Base-by-base conservation (phyloP, 495 filamentous ascomycete genomes). In the Evansstolkia leycettana region DNA sequence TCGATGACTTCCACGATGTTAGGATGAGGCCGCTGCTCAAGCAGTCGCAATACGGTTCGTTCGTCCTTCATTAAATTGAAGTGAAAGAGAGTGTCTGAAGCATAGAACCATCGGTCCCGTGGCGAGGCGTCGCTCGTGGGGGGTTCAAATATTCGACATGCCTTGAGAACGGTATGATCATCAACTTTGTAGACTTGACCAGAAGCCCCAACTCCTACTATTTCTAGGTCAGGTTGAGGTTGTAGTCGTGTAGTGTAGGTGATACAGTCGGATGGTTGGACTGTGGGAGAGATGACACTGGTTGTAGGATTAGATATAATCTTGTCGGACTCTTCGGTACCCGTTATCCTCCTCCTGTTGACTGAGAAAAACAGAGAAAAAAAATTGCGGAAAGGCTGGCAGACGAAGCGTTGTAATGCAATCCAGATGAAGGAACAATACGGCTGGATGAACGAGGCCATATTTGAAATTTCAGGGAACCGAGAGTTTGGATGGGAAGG, bases 181-280 rank as follows among this genome's bases (percentile, higher is more conserved):
- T 45, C 45, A 34, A 51, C 45, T 20, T 39, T 26, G 39, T 51
- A 51, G 28, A 48, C 45, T 40, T 45, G 34, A 26, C 31, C 41
- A 16, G 40, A 43, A 33, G 45, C 45, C 23, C 48, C 40, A 25
- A 42, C 34, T 0, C 45, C 48, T 24, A 45, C 2, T 47, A 50
- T 40, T 36, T 56, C 38, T 46, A 55, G 19, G 42, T 58, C 36
- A 50, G 44, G 38, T 33, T 58, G 42, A 46, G 42, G 40, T 24
- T 51, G 29, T 37, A 48, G 23, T 40, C 46, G 41, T 44, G 56
- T 37, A 39, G 54, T 47, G 32, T 43, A 43, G 8, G 31, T 35
- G n/a, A n/a, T n/a, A n/a, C n/a, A n/a, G n/a, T n/a, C n/a, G n/a
- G n/a, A n/a, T n/a, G n/a, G n/a, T n/a, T n/a, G n/a, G n/a, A n/a